A percentile compares a stretch with the other conserved stretches of the same genome.
Evolutionary conservation across 2,329 filamentous ascomycete species (phyloP).

Genomic region (Rutstroemia sp.): DNA sequence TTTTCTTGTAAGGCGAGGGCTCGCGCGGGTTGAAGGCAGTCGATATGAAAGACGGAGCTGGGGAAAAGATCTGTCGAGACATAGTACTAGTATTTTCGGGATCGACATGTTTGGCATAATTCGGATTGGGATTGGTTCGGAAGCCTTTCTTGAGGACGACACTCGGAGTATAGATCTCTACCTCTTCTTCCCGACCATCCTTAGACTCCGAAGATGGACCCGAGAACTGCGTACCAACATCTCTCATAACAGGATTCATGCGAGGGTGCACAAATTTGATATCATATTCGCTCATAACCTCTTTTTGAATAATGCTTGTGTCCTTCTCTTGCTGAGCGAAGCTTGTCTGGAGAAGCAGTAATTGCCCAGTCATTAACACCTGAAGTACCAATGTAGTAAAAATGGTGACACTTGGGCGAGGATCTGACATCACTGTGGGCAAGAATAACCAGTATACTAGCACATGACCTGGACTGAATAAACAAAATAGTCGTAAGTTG

Average conservation of each 20-base stretch:
- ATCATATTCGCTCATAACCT: conserved; percentile 93
- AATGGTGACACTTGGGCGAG: conserved; percentile 77
- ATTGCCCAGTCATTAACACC: conserved; percentile 65
- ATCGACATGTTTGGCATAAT: conserved; percentile 66
- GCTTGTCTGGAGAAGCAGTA: conserved; percentile 63
- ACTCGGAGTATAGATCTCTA: conserved; percentile 54
- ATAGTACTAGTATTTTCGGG: conserved; percentile 43
- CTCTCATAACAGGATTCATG: conserved; percentile 71
- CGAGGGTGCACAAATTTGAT: conserved; percentile 89
- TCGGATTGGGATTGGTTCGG: conserved; percentile 74
- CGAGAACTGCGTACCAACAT: conserved; percentile 73
- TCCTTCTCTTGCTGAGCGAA: conserved; percentile 86
- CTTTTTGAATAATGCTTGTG: conserved; percentile 73
- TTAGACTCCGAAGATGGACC: conserved; percentile 19
- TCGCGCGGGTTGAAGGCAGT: conserved; percentile 26
- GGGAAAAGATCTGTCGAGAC: conserved; percentile 29
- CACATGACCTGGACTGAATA: conserved; percentile 93
- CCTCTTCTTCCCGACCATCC: conserved; percentile 32
- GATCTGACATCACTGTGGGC: conserved; percentile 67
- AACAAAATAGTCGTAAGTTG: conserved; percentile 72
- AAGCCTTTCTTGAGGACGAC: conserved; percentile 68
- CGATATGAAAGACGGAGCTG: conserved; percentile 31
- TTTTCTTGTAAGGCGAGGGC: conserved; percentile 32
- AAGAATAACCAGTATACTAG: conserved; percentile 84
- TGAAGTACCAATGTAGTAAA: conserved; percentile 76